phyloP scores from a whole-genome alignment of 2,329 filamentous ascomycete species.

The Bertia moriformis region DNA sequence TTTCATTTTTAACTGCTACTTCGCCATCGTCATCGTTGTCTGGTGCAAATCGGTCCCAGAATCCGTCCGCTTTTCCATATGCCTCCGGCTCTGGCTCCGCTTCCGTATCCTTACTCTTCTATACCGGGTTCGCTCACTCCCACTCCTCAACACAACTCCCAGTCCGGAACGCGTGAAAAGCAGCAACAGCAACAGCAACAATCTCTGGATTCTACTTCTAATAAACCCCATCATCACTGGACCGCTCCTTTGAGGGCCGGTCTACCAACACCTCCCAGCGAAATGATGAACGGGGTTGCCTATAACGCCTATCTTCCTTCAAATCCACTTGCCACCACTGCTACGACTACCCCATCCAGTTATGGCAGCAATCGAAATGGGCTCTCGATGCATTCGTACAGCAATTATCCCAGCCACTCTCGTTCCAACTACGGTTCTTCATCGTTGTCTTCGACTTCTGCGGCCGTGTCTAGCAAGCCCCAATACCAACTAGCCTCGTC shows the following conservation, averaged over 20 bases:
- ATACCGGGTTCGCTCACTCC: neutral
- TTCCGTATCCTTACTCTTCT: neutral
- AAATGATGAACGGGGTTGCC: slow-evolving; percentile 25
- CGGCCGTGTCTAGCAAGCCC: too few species aligned
- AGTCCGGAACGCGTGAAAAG: too few species aligned
- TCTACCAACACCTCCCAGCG: slow-evolving; percentile 21
- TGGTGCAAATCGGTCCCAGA: too few species aligned
- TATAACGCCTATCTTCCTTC: too few species aligned
- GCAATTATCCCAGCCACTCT: neutral
- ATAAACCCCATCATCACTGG: slow-evolving; percentile 7
- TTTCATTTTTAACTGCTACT: too few species aligned
- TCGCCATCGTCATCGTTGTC: too few species aligned
- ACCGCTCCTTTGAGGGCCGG: slow-evolving; percentile 21
- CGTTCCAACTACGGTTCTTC: neutral
- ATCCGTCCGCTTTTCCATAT: too few species aligned
- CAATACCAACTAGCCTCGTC: too few species aligned
- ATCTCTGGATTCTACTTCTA: neutral
- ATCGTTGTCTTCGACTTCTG: too few species aligned
- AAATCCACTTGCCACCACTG: too few species aligned
- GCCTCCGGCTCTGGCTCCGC: neutral
- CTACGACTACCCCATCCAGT: slow-evolving; percentile 10
- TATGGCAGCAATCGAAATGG: slow-evolving; percentile 15
- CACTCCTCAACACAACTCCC: neutral
- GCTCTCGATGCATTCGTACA: slow-evolving; percentile 11
- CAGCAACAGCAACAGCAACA: too few species aligned